phyloP scores from a whole-genome alignment of 2,329 filamentous ascomycete genomes.

The Ascochyta fabae region DNA sequence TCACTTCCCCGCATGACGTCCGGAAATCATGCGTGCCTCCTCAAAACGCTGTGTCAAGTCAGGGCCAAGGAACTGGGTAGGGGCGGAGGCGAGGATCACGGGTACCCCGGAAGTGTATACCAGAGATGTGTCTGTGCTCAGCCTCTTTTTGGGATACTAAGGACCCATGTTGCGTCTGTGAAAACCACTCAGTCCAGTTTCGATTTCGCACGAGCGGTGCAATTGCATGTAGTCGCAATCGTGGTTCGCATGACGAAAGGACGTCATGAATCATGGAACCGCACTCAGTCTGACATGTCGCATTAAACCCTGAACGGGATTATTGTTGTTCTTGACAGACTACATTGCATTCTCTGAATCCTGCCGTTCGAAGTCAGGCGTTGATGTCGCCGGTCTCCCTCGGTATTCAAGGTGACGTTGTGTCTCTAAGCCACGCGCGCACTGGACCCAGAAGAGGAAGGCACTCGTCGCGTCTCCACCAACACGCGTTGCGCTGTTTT shows the following conservation, averaged over 20 bases:
- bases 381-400: neutral
- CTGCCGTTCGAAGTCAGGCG: neutral
- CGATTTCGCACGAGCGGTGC: neutral
- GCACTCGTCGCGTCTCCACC: conserved; percentile 29
- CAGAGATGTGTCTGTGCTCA: conserved; percentile 2
- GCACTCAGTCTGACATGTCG: neutral
- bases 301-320: neutral
- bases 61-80: neutral
- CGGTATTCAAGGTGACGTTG: conserved; percentile 12
- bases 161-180: neutral
- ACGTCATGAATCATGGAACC: neutral
- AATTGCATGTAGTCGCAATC: neutral
- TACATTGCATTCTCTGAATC: neutral
- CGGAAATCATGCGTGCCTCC: neutral
- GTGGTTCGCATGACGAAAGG: neutral
- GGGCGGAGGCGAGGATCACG: neutral
- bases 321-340: neutral
- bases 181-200: neutral
- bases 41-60: neutral
- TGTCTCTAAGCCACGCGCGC: conserved; percentile 14
- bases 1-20: conserved; percentile 8
- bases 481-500: conserved; percentile 21
- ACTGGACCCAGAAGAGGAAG: conserved; percentile 29
- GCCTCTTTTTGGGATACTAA: neutral
- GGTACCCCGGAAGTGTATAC: conserved; percentile 7